These are phyloP conservation scores for Moricandia arvensis DNA, from an alignment of 345 rosid species.

Conservation along the genomic window DNA sequence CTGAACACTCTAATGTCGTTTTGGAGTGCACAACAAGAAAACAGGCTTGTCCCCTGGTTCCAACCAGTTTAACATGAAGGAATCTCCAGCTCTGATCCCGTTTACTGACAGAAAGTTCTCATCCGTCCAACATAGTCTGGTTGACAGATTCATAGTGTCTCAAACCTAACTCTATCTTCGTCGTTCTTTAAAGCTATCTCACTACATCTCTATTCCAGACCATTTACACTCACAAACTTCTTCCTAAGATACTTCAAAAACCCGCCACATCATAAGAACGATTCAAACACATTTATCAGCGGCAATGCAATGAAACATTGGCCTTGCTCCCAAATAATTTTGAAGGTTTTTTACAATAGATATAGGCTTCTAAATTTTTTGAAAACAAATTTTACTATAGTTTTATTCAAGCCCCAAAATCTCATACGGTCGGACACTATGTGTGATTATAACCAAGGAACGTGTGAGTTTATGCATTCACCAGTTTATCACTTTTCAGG, in stretches of 20 bases:
- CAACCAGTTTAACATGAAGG: conserved; percentile 5
- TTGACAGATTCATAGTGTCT: neutral
- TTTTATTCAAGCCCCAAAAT: no score
- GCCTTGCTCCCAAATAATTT: no score
- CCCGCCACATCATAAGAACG: neutral
- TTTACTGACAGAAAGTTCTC: conserved; percentile 22
- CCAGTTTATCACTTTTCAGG: no score
- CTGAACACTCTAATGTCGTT: neutral
- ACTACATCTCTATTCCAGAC: conserved; percentile 12
- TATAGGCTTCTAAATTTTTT: no score
- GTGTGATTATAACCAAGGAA: no score
- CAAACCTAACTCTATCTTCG: conserved; percentile 3
- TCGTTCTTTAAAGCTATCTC: conserved; percentile 23
- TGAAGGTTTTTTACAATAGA: no score
- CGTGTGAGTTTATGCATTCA: no score
- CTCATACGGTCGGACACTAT: no score
- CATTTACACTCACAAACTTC: conserved; percentile 2
- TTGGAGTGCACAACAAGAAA: conserved; percentile 9
- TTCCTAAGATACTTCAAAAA: conserved; percentile 12
- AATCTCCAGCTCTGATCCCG: conserved; percentile 16
- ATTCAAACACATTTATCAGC: neutral
- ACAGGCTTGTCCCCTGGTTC: neutral
- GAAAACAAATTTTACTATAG: no score
- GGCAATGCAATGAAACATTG: no score
- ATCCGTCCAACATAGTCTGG: neutral